Evolutionary conservation across 2,329 filamentous ascomycete species (phyloP), one percentile per base, ranked within the genome.

Genomic region (Xylaria sp.): DNA sequence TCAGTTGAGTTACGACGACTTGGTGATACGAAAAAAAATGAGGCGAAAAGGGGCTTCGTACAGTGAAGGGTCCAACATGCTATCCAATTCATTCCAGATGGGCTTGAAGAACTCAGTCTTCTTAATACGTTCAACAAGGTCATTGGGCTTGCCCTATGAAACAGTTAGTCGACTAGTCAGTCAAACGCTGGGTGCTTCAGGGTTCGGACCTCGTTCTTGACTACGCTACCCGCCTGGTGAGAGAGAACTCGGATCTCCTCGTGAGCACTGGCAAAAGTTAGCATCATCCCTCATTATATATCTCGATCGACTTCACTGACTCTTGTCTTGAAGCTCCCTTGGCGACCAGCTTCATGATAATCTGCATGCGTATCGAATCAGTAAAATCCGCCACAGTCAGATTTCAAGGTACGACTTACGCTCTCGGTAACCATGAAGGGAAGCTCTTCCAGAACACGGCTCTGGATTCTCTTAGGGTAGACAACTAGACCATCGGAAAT

Each of bases 241-340:
- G 83, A 90, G 50, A 96, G 81, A 1, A 96, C 89, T 6, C 88
- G 87, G 69, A 96, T 92, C 74, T 93, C 78, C 76, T 96, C 92
- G 75, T 96, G 92, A 1, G 90, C 88, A 18, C 62, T 64, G n/a
- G 16, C 8, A 44, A 37, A n/a, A 49, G 23, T 58, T 8, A 54
- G 54, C 51, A 55, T 49, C 1, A 4, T 11, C 6, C n/a, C 48
- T n/a, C 4, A 4, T 10, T 3, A 16, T 3, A 4, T 52, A 30
- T 30, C 23, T 30, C 23, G 23, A 30, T 44, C 6, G 5, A 35
- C 39, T 35, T 9, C 11, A 57, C 58, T 47, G 4, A 62, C 58
- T 70, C 68, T 58, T 72, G 70, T 58, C 69, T 62, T 16, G 64
- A 69, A 3, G 52, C 67, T 35, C 70, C 70, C 37, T 69, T 66